Evolutionary conservation across 2,329 filamentous ascomycete genomes (phyloP), one percentile per base, ranked within the genome.

Genomic region (Parastagonospora avenae): DNA sequence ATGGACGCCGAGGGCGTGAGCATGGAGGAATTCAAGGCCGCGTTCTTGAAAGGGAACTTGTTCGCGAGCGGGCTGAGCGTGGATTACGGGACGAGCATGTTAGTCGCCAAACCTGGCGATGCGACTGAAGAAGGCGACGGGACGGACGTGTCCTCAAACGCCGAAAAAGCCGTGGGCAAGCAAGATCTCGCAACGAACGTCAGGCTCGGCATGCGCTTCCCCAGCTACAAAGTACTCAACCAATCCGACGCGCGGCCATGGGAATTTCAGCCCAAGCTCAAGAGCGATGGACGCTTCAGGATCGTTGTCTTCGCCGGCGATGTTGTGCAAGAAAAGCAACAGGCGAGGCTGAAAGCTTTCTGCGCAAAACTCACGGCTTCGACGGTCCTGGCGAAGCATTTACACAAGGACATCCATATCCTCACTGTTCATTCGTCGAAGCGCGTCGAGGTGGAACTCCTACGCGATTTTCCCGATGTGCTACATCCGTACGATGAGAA

Each of bases 301-400:
- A 64, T 88, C 28, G 69, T 87, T 1, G 72, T 90, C 1, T 89
- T 90, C 57, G 79, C 84, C 0, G 87, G 87, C 1, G 76, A 87
- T 55, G 71, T 90, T 2, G 70, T 75, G 2, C 57, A 74, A 0
- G 10, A 72, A 0, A 46, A 52, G 1, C 81, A 84, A 51, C 77
- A 77, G 49, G 58, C 67, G 0, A 75, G 78, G 3, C 72, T 85
- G 3, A 66, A 79, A 24, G 59, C 43, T 0, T 77, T 88, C 24
- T 84, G 83, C 40, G 63, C 72, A 1, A 69, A 62, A 43, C 73
- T 85, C 4, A 68, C 59, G 1, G 52, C 57, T 0, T 68, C 71
- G 0, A 39, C 74, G 1, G 76, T 85, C 48, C 63, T 86, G 11
- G 68, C 51, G 53, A n/a, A 71, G 62, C n/a, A 75, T 68, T 51